Percentiles rank a stretch among this genome's conserved stretches.
Conservation (phyloP, 2,329 filamentous ascomycete genomes). For the Aureobasidium sp. region DNA sequence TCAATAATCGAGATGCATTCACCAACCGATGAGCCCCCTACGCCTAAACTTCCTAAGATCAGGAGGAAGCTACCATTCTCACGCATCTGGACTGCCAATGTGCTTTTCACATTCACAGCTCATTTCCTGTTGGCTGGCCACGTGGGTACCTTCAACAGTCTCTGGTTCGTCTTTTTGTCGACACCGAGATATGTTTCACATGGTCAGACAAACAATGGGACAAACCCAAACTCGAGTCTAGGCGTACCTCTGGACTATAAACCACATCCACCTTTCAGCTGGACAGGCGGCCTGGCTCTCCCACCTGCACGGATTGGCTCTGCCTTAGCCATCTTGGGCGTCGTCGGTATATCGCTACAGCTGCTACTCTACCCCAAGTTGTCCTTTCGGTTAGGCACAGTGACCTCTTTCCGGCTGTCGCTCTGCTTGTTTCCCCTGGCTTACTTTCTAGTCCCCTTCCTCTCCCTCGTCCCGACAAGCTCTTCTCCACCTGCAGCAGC, state of each 20-base stretch:
- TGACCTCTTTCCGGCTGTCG: conserved; percentile 35
- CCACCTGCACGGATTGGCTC: conserved; percentile 42
- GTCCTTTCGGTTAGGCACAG: conserved; percentile 36
- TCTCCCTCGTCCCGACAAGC: conserved; percentile 37
- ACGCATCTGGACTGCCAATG: conserved; percentile 41
- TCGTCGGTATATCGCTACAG: conserved; percentile 42
- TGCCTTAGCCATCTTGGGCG: conserved; percentile 42
- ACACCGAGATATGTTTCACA: conserved; percentile 33
- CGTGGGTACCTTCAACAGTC: conserved; percentile 42
- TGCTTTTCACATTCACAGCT: conserved; percentile 37
- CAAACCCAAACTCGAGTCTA: conserved; percentile 28
- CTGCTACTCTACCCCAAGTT: conserved; percentile 40
- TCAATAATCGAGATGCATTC: conserved; percentile 24
- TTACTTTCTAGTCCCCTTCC: conserved; percentile 38
- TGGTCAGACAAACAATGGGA: conserved; percentile 16
- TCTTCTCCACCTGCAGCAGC: conserved; percentile 34
- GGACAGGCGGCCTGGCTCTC: conserved; percentile 44
- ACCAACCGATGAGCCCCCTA: conserved; percentile 23
- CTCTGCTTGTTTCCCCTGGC: conserved; percentile 40
- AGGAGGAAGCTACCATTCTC: conserved; percentile 38
- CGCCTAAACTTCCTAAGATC: conserved; percentile 17
- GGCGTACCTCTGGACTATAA: conserved; percentile 33
- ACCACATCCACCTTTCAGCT: conserved; percentile 37
- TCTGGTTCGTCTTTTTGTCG: conserved; percentile 46
- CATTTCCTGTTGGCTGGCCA: conserved; percentile 43